Percentiles rank a stretch among this genome's conserved stretches.
These are phyloP conservation scores for Parafenestella ontariensis DNA, from an alignment of 2,329 filamentous ascomycete species.

Conservation along the genomic window DNA sequence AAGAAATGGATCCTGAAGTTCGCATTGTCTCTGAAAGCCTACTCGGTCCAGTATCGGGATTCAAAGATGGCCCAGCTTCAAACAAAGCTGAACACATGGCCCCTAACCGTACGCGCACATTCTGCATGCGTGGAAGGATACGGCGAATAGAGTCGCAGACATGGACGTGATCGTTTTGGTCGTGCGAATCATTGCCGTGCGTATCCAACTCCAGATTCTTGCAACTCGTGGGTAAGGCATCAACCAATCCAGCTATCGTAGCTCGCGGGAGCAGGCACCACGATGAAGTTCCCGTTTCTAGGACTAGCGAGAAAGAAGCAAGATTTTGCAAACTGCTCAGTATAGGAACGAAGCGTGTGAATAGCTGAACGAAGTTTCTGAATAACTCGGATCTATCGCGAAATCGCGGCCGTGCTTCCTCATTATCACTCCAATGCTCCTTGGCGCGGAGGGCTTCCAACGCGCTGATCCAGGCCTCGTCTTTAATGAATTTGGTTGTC, in stretches of 20 bases:
- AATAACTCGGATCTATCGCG: no score
- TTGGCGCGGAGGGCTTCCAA: not conserved
- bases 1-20: not conserved
- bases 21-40: not conserved
- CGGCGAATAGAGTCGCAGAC: slow-evolving; percentile 4
- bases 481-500: not conserved
- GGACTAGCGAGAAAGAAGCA: not conserved
- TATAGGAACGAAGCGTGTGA: not conserved
- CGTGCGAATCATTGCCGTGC: not conserved
- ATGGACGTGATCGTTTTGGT: not conserved
- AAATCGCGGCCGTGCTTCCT: no score
- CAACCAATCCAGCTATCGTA: not conserved
- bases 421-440: no score
- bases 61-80: not conserved
- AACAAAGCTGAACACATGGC: slow-evolving; percentile 8
- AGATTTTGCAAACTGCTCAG: not conserved
- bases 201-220: not conserved
- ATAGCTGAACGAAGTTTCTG: not conserved
- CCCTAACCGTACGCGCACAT: slow-evolving; percentile 3
- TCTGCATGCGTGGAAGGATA: slow-evolving; percentile 8
- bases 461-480: not conserved
- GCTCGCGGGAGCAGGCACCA: not conserved
- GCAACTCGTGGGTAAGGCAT: not conserved
- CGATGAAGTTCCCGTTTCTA: not conserved
- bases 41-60: not conserved